A percentile compares a stretch with the other conserved stretches of the same genome.
These are phyloP conservation scores for Phialocephala subalpina DNA, from an alignment of 2,329 filamentous ascomycete species.

Conservation along the genomic window DNA sequence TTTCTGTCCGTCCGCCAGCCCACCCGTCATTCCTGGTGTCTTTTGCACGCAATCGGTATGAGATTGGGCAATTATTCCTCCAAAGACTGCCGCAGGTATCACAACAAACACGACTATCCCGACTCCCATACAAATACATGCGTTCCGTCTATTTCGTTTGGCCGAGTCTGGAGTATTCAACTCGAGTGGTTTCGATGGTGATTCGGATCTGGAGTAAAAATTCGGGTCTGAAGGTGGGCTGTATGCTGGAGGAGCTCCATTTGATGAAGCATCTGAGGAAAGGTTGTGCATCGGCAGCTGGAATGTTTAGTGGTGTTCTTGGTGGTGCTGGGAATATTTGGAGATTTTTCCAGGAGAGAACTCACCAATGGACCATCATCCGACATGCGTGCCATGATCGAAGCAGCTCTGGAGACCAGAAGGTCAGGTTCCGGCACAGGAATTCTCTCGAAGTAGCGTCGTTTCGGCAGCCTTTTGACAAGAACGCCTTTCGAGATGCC, in stretches of 20 bases:
- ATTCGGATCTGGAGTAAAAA: neutral
- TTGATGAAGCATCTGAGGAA: neutral
- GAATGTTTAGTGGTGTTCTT: neutral
- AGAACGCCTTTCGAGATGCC: neutral
- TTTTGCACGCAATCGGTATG: slow-evolving; percentile 1
- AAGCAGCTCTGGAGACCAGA: slow-evolving; percentile 1
- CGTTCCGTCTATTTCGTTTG: slow-evolving; percentile 10
- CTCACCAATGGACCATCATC: slow-evolving; percentile 7
- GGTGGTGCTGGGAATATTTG: neutral
- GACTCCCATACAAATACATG: slow-evolving; percentile 11
- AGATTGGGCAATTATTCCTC: slow-evolving; percentile 1
- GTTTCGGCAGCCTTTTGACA: neutral
- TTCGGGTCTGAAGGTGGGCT: neutral
- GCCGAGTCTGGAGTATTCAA: neutral
- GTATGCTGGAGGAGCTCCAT: neutral
- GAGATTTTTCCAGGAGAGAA: neutral
- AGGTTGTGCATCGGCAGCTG: slow-evolving; percentile 10
- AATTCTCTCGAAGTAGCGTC: neutral
- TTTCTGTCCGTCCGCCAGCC: neutral
- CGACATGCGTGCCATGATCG: neutral
- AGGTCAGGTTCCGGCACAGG: neutral
- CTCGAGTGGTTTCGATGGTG: neutral
- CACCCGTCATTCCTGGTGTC: neutral
- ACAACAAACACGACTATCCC: slow-evolving; percentile 2
- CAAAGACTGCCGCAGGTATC: slow-evolving; percentile 9